Base-by-base conservation (phyloP, 441 rosid genomes). In the Populus hybrid region DNA sequence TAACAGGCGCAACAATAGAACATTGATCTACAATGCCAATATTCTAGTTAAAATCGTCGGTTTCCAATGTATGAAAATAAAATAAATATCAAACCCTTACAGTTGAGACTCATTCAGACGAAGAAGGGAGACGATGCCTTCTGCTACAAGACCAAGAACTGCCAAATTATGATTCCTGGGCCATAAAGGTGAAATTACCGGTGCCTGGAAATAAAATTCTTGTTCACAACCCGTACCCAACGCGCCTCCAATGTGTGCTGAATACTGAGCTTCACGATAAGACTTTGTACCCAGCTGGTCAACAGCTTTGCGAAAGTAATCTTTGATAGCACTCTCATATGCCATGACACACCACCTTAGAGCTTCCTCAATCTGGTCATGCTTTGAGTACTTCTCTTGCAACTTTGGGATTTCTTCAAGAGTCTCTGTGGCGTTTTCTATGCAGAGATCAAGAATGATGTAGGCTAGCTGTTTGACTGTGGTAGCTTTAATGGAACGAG, bases 161-260 rank as follows among this genome's bases (percentile, higher is more conserved):
- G 30, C 73, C 30, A 70, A 70, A 12, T 70, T 57, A 70, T 70
- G 73, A 38, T 70, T 70, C 59, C 73, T 23, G 20, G 1, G 30
- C 73, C 73, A 70, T 23, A 70, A 40, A 20, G 73, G 73, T 70
- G 59, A 70, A 10, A 23, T 3, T 34, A 10, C 6, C 0, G 73
- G 73, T 36, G 73, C 73, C 8, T 70, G 73, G 30, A 70, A 70
- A 70, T 70, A 70, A 36, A 70, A 70, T 36, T 70, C 59, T 16
- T 70, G 73, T 7, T 40, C 73, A 21, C 73, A 70, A 21, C 73
- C 2, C 26, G 73, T 70, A 40, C 73, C 73, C 1, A 70, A 36
- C 5, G 73, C 73, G 12, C 73, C 73, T 40, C 73, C 73, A 24
- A 40, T 40, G 18, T 70, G 73, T 23, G 73, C 73, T 40, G 30